Base-by-base conservation (phyloP, 495 filamentous ascomycete species). In the Talaromyces proteolyticus region DNA sequence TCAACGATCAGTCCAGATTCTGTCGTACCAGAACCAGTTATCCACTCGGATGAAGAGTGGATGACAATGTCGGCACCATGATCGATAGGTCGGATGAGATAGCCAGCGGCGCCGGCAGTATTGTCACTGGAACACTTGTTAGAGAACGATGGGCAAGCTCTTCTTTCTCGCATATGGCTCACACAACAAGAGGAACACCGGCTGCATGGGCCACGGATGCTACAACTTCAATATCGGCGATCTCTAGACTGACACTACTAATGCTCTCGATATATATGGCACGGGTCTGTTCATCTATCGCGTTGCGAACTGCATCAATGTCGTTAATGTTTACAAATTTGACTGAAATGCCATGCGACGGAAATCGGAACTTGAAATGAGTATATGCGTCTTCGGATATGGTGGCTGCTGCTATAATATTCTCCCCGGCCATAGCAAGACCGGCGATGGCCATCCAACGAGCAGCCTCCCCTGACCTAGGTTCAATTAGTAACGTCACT, bases 21-120 rank as follows among this genome's bases (percentile, higher is more conserved):
- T 4, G 93, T 97, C 23, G 94, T 97, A 25, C 94, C 93, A 65
- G 96, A 93, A 23, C 93, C 93, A 38, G 94, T 94, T 42, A 98
- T 96, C 93, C 94, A 98, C 68, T 98, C 97, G n/a, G 93, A 97
- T 7, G 93, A 91, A 21, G 85, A 91, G 73, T 96, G 90, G 10
- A 97, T 88, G 37, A 98, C 80, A 49, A 98, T 96, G 59, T 98
- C 92, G 47, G 86, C 88, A 36, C 94, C 94, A 63, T 95, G 86
- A 6, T 94, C 86, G 59, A 98, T 93, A n/a, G 94, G 94, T 3
- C 87, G 84, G 52, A 83, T 74, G 58, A 90, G 91, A 76, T 88
- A 97, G 24, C 93, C 94, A 49, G 93, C 93, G n/a, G 92, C 94
- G 20, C 93, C 93, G 57, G 97, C 96, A 7, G 93, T 97, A 69